These are phyloP conservation scores for Wickerhamomyces sp. DNA, from an alignment of 1,139 yeast genomes.

Conservation along the genomic window DNA sequence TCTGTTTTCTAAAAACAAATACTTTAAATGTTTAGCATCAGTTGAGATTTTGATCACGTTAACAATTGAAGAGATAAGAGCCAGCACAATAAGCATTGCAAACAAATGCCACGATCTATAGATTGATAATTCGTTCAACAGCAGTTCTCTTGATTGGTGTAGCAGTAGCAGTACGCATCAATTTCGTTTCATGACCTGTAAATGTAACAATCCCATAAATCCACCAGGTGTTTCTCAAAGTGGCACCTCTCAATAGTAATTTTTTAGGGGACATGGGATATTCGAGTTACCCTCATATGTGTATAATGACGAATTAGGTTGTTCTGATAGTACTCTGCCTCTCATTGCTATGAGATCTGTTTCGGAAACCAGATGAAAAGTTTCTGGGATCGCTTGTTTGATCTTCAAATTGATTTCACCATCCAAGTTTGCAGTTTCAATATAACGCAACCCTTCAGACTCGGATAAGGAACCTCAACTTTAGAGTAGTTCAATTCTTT, in stretches of 20 bases:
- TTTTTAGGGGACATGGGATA: conserved; percentile 88
- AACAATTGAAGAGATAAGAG: conserved; percentile 82
- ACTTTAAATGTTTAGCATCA: conserved; percentile 49
- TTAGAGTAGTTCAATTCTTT: conserved; percentile 80
- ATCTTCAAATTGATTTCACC: conserved; percentile 97
- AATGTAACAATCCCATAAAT: conserved; percentile 89
- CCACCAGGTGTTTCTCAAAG: conserved; percentile 92
- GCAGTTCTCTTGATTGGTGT: conserved; percentile 97
- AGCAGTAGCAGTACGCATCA: conserved; percentile 98
- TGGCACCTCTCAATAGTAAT: conserved; percentile 89
- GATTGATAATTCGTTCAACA: conserved; percentile 90
- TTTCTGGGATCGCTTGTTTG: conserved; percentile 81
- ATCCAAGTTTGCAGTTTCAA: conserved; percentile 95
- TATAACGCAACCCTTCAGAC: conserved; percentile 96
- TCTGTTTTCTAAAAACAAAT: conserved; percentile 66
- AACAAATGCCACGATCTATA: conserved; percentile 88
- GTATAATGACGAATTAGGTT: conserved; percentile 89
- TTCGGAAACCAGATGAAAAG: conserved; percentile 70
- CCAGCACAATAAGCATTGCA: conserved; percentile 66
- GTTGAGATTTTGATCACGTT: conserved; percentile 71
- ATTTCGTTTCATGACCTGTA: conserved; percentile 97
- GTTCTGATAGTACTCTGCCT: conserved; percentile 74
- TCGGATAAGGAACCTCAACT: conserved; percentile 85
- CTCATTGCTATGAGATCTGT: conserved; percentile 48
- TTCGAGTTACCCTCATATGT: conserved; percentile 89